Percentiles rank a stretch among this genome's conserved stretches.
Conservation (phyloP, 176 grass and related monocot genomes). For the Phoenix roebelenii region DNA sequence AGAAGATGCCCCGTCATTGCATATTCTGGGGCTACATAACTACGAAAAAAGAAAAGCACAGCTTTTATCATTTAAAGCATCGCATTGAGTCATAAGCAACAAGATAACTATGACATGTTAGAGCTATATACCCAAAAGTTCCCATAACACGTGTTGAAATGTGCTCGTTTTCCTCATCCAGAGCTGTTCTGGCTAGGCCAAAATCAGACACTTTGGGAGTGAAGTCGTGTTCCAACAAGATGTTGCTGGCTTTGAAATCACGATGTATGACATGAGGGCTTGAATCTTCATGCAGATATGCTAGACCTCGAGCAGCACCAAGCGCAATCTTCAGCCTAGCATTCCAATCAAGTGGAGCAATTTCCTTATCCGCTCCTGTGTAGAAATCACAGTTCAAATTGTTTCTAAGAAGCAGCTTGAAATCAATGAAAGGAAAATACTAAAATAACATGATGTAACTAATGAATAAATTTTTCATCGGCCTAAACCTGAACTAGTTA, state of each 20-base stretch:
- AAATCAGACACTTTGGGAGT: constrained; percentile 22
- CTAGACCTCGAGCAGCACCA: constrained; percentile 14
- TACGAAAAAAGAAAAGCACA: background rate
- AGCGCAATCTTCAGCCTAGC: constrained; percentile 19
- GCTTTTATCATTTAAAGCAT: background rate
- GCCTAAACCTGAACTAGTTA: no score
- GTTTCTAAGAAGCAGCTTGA: background rate
- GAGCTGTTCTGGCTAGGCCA: constrained; percentile 13
- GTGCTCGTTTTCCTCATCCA: constrained; percentile 11
- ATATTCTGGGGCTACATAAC: constrained; percentile 17
- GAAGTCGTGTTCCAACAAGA: constrained; percentile 14
- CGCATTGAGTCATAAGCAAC: background rate
- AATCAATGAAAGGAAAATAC: background rate
- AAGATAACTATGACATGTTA: background rate
- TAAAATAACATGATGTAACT: no score
- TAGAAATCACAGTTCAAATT: background rate
- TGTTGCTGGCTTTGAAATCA: constrained; percentile 19
- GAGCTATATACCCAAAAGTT: constrained; percentile 13
- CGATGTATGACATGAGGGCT: constrained; percentile 18
- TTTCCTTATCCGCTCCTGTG: constrained; percentile 9
- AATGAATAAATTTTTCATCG: no score
- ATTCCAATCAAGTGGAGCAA: constrained; percentile 12
- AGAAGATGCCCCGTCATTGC: constrained; percentile 25
- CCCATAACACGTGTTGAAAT: constrained; percentile 17
- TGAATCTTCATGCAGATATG: constrained; percentile 18